Evolutionary conservation across 2,329 filamentous ascomycete species (phyloP).

Genomic region (Pseudogymnoascus sp.): DNA sequence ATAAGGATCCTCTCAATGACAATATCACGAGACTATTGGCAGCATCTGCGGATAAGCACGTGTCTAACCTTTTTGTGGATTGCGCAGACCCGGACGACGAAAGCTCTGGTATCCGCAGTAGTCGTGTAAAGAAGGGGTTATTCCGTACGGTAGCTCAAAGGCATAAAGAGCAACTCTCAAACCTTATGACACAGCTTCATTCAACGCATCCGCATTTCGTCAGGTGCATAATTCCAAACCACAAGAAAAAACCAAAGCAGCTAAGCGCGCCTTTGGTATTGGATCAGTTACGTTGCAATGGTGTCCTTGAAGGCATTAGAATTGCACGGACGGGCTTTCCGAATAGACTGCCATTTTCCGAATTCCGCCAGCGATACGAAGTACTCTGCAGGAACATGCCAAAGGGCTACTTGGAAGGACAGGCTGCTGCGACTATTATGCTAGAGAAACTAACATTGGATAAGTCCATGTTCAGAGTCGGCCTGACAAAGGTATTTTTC

Average conservation of each 20-base stretch:
- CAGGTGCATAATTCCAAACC: constrained; percentile 93
- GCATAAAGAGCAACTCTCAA: constrained; percentile 98
- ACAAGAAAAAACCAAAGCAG: constrained; percentile 93
- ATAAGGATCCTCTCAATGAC: constrained; percentile 97
- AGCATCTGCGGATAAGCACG: constrained; percentile 70
- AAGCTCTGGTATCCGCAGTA: constrained; percentile 53
- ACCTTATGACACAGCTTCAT: constrained; percentile 85
- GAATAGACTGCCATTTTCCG: constrained; percentile 82
- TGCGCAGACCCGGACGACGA: constrained; percentile 79
- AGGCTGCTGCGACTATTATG: constrained; percentile 76
- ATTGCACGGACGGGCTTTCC: constrained; percentile 96
- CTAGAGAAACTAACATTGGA: constrained; percentile 84
- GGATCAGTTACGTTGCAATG: constrained; percentile 95
- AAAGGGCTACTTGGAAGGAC: constrained; percentile 83
- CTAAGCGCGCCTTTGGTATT: constrained; percentile 88
- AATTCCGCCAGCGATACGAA: constrained; percentile 93
- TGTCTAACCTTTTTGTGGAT: constrained; percentile 78
- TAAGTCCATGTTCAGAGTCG: constrained; percentile 79
- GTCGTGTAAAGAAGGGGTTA: constrained; percentile 89
- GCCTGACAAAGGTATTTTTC: constrained; percentile 97
- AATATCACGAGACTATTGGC: constrained; percentile 87
- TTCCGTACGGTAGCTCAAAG: constrained; percentile 95
- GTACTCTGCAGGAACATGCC: constrained; percentile 85
- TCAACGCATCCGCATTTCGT: constrained; percentile 98
- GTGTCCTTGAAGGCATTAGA: constrained; percentile 96